These are phyloP conservation scores for Trichoderma arundinaceum DNA, from an alignment of 2,329 filamentous ascomycete genomes.

Conservation along the genomic window DNA sequence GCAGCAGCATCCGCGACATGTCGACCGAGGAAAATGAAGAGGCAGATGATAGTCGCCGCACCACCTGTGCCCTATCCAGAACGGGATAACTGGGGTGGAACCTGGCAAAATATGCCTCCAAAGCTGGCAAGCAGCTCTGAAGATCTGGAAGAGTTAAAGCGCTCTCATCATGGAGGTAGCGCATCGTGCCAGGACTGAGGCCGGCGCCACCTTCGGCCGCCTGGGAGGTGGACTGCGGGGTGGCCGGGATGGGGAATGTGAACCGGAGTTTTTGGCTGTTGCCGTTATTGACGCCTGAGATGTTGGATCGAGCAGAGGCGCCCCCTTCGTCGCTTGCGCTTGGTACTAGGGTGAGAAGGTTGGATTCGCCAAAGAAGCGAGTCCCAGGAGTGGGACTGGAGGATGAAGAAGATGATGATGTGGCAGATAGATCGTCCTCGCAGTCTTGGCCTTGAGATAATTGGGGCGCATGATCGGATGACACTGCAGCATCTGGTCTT, in stretches of 20 bases:
- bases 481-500: background rate
- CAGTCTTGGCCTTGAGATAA: slow-evolving; percentile 12
- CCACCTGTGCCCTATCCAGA: slow-evolving; percentile 53
- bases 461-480: background rate
- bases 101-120: slow-evolving; percentile 61
- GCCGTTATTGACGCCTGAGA: background rate
- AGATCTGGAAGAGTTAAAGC: slow-evolving; percentile 53
- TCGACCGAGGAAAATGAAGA: slow-evolving; percentile 38
- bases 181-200: slow-evolving; percentile 54
- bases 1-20: slow-evolving; percentile 56
- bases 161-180: slow-evolving; percentile 54
- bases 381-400: slow-evolving; percentile 36
- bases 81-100: slow-evolving; percentile 64
- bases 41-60: slow-evolving; percentile 43
- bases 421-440: background rate
- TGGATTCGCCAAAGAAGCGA: slow-evolving; percentile 49
- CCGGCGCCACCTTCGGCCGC: slow-evolving; percentile 39
- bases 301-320: slow-evolving; percentile 2
- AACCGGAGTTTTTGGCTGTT: slow-evolving; percentile 37
- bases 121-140: slow-evolving; percentile 49
- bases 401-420: slow-evolving; percentile 16
- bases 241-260: slow-evolving; percentile 42
- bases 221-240: slow-evolving; percentile 37
- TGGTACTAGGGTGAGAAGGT: slow-evolving; percentile 47
- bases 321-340: slow-evolving; percentile 37